Evolutionary conservation across 1,284 basidiomycete genomes (phyloP).

Genomic region (Puccinia horiana): DNA sequence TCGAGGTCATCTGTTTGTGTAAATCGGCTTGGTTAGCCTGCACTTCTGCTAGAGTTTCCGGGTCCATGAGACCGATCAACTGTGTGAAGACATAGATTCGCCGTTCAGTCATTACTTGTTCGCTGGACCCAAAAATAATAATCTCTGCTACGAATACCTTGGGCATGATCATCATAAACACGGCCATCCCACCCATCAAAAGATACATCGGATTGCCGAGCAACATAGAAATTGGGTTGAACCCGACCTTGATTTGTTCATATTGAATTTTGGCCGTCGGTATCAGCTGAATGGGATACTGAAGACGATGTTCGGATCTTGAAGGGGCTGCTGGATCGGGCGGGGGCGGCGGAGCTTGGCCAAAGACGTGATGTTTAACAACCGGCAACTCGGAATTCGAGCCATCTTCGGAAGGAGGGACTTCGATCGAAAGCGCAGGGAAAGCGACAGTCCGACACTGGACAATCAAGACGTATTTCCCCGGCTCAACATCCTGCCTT

Average conservation of each 20-base stretch:
- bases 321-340: background rate
- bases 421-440: conserved; percentile 25
- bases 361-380: conserved; percentile 15
- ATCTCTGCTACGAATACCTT: conserved; percentile 1
- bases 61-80: conserved; percentile 31
- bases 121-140: background rate
- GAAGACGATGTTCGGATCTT: conserved; percentile 16
- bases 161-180: conserved; percentile 44
- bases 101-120: background rate
- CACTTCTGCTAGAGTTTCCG: conserved; percentile 34
- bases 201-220: conserved; percentile 43
- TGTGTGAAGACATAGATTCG: background rate
- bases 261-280: conserved; percentile 23
- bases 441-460: conserved; percentile 20
- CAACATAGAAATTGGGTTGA: conserved; percentile 38
- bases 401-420: background rate
- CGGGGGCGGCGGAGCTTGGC: conserved; percentile 29
- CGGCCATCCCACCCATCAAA: conserved; percentile 28
- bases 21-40: conserved; percentile 42
- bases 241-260: conserved; percentile 31
- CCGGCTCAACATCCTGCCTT: conserved; percentile 36
- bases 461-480: conserved; percentile 24
- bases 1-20: conserved; percentile 37
- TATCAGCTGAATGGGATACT: conserved; percentile 29
- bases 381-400: background rate